Base-by-base conservation (phyloP, 768 basidiomycete species). In the Leccinum barrowsii region DNA sequence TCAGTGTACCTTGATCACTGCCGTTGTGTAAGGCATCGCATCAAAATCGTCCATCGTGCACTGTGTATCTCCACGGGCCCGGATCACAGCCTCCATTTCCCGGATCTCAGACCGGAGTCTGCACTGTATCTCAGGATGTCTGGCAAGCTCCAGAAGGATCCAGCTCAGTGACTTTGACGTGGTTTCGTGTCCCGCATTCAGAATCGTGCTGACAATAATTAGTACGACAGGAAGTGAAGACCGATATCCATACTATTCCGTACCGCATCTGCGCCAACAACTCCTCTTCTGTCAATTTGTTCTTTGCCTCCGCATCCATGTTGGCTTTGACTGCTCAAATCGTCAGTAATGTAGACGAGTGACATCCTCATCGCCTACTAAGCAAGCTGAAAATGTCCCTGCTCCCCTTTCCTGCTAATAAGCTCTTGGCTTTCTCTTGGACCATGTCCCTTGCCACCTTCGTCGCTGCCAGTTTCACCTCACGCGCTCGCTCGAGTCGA, bases 71-170 rank as follows among this genome's bases (percentile, higher is more conserved):
- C 58, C 63, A 32, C 55, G 66, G 35, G 55, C 40, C 22, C 47
- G 55, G 13, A 65, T 17, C 15, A 21, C 48, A 15, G 48, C 65
- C 44, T 57, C 58, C 0, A 19, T 55, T 10, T 32, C 26, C 37
- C 64, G 58, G 42, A 68, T 61, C 54, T 67, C 67, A 2, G 21
- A 73, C 12, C 90, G 82, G 22, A 92, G 80, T 56, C 77, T 79
- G 2, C 71, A 70, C 65, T 93, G 90, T 3, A 84, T 69, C 17
- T 82, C 74, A 0, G 80, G 84, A 60, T 84, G 73, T 46, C 75
- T 78, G 4, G 85, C 80, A 4, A 93, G 77, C 62, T 86, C 84
- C 55, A 86, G 74, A 7, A 91, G 70, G 5, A 81, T 77, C 85
- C 86, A 91, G 55, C 78, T 76, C 30, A 86, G 53, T 2, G 80